These are phyloP conservation scores for Aspergillus sp. DNA, from an alignment of 2,329 filamentous ascomycete genomes.

Conservation along the genomic window DNA sequence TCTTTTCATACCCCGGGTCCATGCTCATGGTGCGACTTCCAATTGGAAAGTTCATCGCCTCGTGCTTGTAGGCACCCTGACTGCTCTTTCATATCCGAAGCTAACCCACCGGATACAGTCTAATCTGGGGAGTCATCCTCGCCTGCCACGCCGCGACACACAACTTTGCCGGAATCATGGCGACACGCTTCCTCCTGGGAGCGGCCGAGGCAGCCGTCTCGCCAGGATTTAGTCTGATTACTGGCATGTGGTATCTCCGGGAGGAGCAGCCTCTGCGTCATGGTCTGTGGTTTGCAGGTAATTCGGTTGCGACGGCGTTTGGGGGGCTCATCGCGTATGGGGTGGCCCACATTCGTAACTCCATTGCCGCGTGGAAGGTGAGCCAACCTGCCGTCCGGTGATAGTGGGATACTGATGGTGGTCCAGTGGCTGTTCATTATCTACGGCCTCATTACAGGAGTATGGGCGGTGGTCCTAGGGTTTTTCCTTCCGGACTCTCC, in stretches of 20 bases:
- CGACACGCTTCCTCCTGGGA: slow-evolving; percentile 8
- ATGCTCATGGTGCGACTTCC: slow-evolving; percentile 1
- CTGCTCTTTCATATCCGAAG: background rate
- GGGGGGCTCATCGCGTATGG: slow-evolving; percentile 46
- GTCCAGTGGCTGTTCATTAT: slow-evolving; percentile 4
- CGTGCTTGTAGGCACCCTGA: background rate
- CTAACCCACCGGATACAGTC: background rate
- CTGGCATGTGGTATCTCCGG: slow-evolving; percentile 19
- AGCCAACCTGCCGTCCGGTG: background rate
- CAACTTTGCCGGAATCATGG: slow-evolving; percentile 10
- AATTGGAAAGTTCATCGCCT: slow-evolving; percentile 1
- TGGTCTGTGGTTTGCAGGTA: slow-evolving; percentile 33
- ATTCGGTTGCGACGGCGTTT: slow-evolving; percentile 43
- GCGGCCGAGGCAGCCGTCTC: slow-evolving; percentile 9
- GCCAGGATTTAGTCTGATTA: slow-evolving; percentile 8
- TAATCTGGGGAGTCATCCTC: slow-evolving; percentile 1
- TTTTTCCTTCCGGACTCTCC: slow-evolving; percentile 2
- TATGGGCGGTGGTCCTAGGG: background rate
- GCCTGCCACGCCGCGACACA: slow-evolving; percentile 6
- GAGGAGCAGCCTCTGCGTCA: slow-evolving; percentile 25
- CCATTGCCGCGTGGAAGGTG: slow-evolving; percentile 21
- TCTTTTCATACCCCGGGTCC: background rate
- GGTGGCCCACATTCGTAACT: slow-evolving; percentile 38
- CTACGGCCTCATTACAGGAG: background rate
- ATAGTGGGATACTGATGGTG: background rate